A percentile compares a stretch with the other conserved stretches of the same genome.
These are phyloP conservation scores for Aspergillus latus DNA, from an alignment of 2,329 filamentous ascomycete species.

Conservation along the genomic window DNA sequence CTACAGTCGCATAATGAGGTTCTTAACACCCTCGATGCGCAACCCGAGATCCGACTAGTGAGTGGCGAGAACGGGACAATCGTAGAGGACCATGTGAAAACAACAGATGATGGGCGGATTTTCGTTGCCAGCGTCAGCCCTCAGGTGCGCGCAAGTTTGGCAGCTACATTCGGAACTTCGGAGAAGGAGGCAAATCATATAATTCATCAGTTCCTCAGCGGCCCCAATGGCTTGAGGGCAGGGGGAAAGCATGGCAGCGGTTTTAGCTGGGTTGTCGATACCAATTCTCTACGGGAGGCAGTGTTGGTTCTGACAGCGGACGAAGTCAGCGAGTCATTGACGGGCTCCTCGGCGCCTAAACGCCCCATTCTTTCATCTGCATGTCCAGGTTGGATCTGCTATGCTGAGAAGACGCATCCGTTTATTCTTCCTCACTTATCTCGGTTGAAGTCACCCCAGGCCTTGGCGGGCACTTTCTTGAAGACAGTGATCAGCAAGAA, in stretches of 20 bases:
- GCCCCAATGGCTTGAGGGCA: conserved; percentile 65
- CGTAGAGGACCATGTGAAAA: conserved; percentile 47
- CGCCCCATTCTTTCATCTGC: conserved; percentile 70
- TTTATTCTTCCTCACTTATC: conserved; percentile 90
- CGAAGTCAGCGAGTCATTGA: conserved; percentile 58
- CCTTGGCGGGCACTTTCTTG: conserved; percentile 81
- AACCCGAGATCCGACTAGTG: conserved; percentile 43
- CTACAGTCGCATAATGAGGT: conserved; percentile 94
- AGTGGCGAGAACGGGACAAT: conserved; percentile 22
- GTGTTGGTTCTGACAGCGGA: conserved; percentile 75
- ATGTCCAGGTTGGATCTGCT: conserved; percentile 98
- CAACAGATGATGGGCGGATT: conserved; percentile 59
- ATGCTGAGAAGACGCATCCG: conserved; percentile 96
- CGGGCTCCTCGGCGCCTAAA: conserved; percentile 28
- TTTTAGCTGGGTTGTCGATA: conserved; percentile 90
- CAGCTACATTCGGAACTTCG: conserved; percentile 75
- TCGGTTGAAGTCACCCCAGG: conserved; percentile 88
- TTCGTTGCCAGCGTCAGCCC: conserved; percentile 93
- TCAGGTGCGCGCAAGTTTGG: conserved; percentile 84
- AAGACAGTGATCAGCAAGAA: conserved; percentile 79
- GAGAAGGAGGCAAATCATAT: conserved; percentile 75
- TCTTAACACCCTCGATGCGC: conserved; percentile 72
- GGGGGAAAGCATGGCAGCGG: conserved; percentile 72
- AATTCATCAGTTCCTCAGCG: conserved; percentile 76
- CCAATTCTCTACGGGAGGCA: conserved; percentile 76